Conservation (phyloP, 2,329 filamentous ascomycete species). For the Cercospora zeina region DNA sequence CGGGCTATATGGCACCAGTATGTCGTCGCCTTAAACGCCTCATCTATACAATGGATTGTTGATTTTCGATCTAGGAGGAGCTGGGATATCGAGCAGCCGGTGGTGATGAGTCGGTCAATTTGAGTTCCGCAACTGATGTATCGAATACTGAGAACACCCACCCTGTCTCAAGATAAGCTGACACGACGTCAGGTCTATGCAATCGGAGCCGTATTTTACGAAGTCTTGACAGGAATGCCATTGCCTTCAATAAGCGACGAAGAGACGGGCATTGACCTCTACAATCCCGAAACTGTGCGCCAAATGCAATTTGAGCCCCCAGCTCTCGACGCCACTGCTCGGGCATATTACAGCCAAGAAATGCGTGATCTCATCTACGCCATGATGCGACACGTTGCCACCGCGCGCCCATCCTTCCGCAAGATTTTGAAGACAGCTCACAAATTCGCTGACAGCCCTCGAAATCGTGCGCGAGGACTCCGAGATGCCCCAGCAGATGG, state of each 20-base stretch:
- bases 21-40: background rate
- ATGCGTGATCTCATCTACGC: background rate
- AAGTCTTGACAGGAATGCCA: background rate
- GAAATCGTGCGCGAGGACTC: conserved; percentile 2
- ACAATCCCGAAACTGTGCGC: background rate
- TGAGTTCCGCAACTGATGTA: conserved; percentile 14
- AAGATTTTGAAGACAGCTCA: background rate
- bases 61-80: conserved; percentile 1
- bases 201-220: background rate
- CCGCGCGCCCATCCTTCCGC: background rate
- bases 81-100: background rate
- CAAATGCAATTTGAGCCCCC: conserved; percentile 4
- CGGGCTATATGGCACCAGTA: conserved; percentile 7
- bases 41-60: background rate
- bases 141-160: background rate
- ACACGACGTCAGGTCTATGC: conserved; percentile 4
- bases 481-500: conserved; percentile 9
- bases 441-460: background rate
- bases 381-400: conserved; percentile 4
- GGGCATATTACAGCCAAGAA: background rate
- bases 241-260: background rate
- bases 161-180: background rate
- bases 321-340: conserved; percentile 1
- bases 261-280: background rate
- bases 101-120: background rate